Evolutionary conservation across 148 eudicot species (phyloP), one percentile per base, ranked within the genome.

Genomic region (Tetragonia tetragonoides): DNA sequence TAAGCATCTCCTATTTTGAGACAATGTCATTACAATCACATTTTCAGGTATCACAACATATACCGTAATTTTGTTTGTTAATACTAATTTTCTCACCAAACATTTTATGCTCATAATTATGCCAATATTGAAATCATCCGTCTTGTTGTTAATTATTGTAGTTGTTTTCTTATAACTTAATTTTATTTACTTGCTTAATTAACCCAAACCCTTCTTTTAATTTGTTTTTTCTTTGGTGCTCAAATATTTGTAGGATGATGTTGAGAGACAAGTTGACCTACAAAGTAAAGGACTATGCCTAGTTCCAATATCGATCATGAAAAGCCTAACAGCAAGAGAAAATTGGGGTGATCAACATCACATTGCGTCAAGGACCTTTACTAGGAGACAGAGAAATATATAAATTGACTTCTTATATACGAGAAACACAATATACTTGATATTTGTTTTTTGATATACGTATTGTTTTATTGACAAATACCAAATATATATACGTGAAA

Each of bases 281-380:
- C 77, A 72, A 73, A 76, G 83, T 62, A 85, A 60, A 82, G 93
- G 91, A 51, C 78, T 90, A 3, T 90, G 91, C 74, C 66, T 90
- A 79, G 87, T 85, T 77, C 89, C 93, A 34, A 49, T 88, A 67
- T 88, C 93, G 15, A 81, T 78, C 20, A 81, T 84, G 73, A 83
- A 80, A 76, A 81, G 75, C 37, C 59, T 85, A 7, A 78, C 79
- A 28, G 34, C 34, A 39, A 77, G 71, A 76, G 85, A 80, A 74
- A 69, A 20, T 39, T 78, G 84, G 75, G 75, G 17, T 49, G 77
- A 60, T 72, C 81, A 81, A 51, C 77, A 82, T 46, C 81, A 82
- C n/a, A 17, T 68, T 60, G 68, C 70, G 24, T 3, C 81, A 40
- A 68, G 78, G 23, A 40, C 23, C 65, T 16, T 5, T 5, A 11